phyloP scores from a whole-genome alignment of 192 early-diverging fungal genomes.

The Coemansia sp. region DNA sequence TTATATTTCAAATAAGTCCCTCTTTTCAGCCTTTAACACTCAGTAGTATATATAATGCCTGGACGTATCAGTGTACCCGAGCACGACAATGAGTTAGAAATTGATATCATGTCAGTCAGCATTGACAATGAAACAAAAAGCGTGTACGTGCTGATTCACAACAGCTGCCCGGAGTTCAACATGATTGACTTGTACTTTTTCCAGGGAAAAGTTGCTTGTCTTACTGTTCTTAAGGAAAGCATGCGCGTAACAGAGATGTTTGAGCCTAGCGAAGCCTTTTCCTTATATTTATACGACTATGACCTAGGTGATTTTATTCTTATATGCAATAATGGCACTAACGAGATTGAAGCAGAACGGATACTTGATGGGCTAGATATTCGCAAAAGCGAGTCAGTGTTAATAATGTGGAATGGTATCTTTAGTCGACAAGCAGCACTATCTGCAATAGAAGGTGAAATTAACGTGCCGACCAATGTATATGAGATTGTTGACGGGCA shows the following conservation, averaged over 20 bases:
- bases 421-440: background rate
- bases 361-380: background rate
- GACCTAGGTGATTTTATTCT: background rate
- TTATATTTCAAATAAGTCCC: background rate
- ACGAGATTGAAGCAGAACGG: background rate
- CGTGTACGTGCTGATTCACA: background rate
- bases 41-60: background rate
- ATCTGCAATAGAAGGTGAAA: background rate
- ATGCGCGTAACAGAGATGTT: background rate
- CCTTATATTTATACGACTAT: background rate
- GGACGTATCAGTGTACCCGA: background rate
- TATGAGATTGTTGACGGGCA: background rate
- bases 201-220: background rate
- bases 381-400: background rate
- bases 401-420: background rate
- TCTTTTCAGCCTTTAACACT: background rate
- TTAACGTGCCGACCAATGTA: background rate
- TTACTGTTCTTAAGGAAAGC: background rate
- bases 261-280: background rate
- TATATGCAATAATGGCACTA: background rate
- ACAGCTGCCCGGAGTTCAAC: background rate
- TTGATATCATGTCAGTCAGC: background rate
- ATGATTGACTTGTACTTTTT: background rate
- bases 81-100: background rate
- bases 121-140: background rate